Evolutionary conservation across 352 stramenopile genomes (phyloP).

Genomic region (Thraustotheca clavata): DNA sequence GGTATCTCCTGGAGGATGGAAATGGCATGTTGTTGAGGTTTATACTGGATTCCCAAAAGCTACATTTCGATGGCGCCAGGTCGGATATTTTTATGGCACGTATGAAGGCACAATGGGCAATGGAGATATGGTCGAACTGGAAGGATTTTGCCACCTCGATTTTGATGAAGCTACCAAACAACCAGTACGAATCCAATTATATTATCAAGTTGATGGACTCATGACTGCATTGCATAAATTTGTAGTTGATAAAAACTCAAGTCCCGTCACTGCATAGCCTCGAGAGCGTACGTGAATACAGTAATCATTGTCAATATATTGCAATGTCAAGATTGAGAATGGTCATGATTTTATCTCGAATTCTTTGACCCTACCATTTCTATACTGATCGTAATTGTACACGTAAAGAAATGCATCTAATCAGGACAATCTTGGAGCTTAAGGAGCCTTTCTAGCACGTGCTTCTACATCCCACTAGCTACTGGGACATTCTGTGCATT

Average conservation of each 20-base stretch:
- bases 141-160: slow-evolving; percentile 3
- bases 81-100: neutral
- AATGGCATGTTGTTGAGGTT: neutral
- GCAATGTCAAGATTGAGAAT: no score
- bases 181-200: neutral
- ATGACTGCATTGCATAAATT: neutral
- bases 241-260: neutral
- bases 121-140: neutral
- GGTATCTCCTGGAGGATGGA: neutral
- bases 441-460: no score
- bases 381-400: no score
- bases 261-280: neutral
- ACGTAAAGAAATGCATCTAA: no score
- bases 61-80: slow-evolving; percentile 4
- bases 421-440: no score
- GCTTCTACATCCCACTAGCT: no score
- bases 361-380: no score
- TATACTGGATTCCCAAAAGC: neutral
- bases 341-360: no score
- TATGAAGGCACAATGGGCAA: neutral
- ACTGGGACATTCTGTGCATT: no score
- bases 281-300: no score
- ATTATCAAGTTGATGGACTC: neutral
- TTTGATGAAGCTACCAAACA: neutral
- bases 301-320: no score